Conservation (phyloP, 106 monocot species). For the Cymbidium sinense region DNA sequence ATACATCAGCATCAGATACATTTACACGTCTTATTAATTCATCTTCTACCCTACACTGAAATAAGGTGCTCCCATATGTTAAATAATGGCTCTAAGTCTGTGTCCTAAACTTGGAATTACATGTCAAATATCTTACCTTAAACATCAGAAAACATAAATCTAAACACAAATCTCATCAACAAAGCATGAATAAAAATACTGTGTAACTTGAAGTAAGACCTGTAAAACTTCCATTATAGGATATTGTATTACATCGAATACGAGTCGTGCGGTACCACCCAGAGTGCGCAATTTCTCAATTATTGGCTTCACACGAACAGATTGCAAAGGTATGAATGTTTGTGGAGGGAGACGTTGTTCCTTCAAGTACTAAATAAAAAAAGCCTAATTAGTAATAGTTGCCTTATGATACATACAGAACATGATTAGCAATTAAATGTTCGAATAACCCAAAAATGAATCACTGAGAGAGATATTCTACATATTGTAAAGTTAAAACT, state of each 20-base stretch:
- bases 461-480: background rate
- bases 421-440: background rate
- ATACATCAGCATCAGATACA: background rate
- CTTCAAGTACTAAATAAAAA: constrained; percentile 77
- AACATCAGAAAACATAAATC: background rate
- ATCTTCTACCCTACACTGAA: background rate
- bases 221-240: constrained; percentile 27
- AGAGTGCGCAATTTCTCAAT: constrained; percentile 74
- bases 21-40: background rate
- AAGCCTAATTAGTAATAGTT: background rate
- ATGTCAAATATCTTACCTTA: background rate
- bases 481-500: background rate
- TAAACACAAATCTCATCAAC: background rate
- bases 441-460: background rate
- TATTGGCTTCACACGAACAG: constrained; percentile 88
- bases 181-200: background rate
- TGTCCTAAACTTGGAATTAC: background rate
- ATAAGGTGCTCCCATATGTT: background rate
- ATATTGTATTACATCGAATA: constrained; percentile 99
- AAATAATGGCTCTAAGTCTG: background rate
- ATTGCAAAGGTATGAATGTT: constrained; percentile 94
- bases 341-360: constrained; percentile 87
- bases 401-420: background rate
- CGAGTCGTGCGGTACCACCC: constrained; percentile 83
- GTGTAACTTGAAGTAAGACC: background rate